Evolutionary conservation across 106 monocot species (phyloP).

Genomic region (Amphibolis antarctica): DNA sequence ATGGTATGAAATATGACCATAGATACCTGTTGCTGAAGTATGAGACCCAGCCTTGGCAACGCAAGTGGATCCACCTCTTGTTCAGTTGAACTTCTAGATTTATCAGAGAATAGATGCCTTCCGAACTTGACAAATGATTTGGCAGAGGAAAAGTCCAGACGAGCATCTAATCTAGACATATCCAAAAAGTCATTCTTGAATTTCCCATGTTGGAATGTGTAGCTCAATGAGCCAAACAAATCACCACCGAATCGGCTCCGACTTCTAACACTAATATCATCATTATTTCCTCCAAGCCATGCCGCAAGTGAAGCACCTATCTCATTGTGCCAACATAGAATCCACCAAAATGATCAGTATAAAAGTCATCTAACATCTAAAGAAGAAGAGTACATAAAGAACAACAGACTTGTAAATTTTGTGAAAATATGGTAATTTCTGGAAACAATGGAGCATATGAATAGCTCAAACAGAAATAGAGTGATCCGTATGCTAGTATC

Average conservation of each 20-base stretch:
- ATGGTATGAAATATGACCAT: background rate
- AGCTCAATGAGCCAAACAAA: slow-evolving; percentile 64
- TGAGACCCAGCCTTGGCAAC: slow-evolving; percentile 45
- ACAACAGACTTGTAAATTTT: no score
- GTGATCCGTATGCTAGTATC: no score
- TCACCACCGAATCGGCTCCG: slow-evolving; percentile 41
- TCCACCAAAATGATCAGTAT: background rate
- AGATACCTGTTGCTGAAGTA: slow-evolving; percentile 77
- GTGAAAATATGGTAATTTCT: no score
- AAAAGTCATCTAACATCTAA: background rate
- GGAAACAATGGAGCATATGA: no score
- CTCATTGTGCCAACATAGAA: background rate
- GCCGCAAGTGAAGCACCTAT: slow-evolving; percentile 59
- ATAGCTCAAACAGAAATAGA: no score
- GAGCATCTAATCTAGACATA: slow-evolving; percentile 61
- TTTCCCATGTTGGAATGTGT: slow-evolving; percentile 55
- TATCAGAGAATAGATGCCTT: slow-evolving; percentile 26
- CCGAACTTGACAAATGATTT: slow-evolving; percentile 41
- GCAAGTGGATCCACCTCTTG: slow-evolving; percentile 43
- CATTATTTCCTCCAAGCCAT: slow-evolving; percentile 26
- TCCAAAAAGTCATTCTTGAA: slow-evolving; percentile 73
- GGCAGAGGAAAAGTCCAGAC: slow-evolving; percentile 50
- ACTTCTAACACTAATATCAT: slow-evolving; percentile 6
- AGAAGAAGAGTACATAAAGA: background rate
- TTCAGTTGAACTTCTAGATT: slow-evolving; percentile 18